Conservation (phyloP, 768 basidiomycete species). For the Hebeloma cylindrosporum region DNA sequence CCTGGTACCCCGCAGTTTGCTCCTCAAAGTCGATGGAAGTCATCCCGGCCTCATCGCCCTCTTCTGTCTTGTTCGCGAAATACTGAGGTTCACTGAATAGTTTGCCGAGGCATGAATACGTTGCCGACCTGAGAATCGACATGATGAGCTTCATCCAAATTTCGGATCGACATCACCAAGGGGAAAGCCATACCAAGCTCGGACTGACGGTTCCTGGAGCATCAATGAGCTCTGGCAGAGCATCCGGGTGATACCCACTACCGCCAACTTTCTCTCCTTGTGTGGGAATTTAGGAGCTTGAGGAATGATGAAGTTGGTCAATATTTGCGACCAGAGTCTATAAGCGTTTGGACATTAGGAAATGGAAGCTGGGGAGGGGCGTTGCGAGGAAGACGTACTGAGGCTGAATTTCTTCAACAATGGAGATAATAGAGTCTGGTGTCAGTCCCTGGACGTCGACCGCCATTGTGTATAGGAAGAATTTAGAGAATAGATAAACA, state of each 20-base stretch:
- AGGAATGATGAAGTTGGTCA: conserved; percentile 74
- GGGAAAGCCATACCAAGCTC: conserved; percentile 55
- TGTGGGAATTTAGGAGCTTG: conserved; percentile 78
- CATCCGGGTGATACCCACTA: conserved; percentile 76
- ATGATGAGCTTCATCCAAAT: neutral
- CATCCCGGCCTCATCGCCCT: conserved; percentile 56
- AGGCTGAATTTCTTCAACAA: conserved; percentile 81
- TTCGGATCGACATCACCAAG: neutral
- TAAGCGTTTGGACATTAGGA: neutral
- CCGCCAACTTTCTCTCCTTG: conserved; percentile 84
- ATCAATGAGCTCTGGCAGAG: conserved; percentile 74
- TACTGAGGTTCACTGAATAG: conserved; percentile 80
- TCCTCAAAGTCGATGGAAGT: conserved; percentile 90
- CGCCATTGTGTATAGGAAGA: conserved; percentile 75
- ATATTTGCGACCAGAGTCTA: conserved; percentile 76
- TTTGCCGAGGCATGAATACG: conserved; percentile 69
- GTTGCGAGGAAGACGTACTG: conserved; percentile 50
- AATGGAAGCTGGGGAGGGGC: neutral
- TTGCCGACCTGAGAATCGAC: conserved; percentile 54
- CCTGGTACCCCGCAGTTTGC: conserved; percentile 88
- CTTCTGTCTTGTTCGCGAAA: conserved; percentile 43
- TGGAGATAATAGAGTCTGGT: conserved; percentile 77
- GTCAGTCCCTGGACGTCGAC: conserved; percentile 70
- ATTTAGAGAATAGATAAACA: conserved; percentile 77
- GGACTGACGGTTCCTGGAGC: conserved; percentile 60